phyloP scores from a whole-genome alignment of 2,329 filamentous ascomycete genomes.

The Xylariaceae sp. region DNA sequence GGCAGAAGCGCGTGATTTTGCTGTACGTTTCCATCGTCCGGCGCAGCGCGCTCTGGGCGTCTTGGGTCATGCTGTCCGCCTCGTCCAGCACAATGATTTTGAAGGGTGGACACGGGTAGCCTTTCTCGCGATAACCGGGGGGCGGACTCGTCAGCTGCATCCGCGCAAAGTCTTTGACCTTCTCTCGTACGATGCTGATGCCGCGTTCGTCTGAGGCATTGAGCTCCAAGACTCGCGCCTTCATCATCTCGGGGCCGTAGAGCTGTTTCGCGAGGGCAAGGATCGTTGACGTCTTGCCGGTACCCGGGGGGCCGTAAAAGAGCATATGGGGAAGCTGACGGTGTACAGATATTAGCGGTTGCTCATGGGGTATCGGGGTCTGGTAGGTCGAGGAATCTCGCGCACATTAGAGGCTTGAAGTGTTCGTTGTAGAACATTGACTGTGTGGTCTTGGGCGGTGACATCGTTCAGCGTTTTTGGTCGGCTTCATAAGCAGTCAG shows the following conservation, averaged over 20 bases:
- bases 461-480: slow-evolving; percentile 94
- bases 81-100: slow-evolving; percentile 99
- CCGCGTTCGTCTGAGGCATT: slow-evolving; percentile 99
- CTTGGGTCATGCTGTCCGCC: slow-evolving; percentile 98
- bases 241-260: slow-evolving; percentile 91
- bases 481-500: slow-evolving; percentile 53
- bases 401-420: slow-evolving; percentile 85
- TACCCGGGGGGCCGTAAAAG: slow-evolving; percentile 96
- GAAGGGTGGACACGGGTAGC: slow-evolving; percentile 93
- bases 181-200: slow-evolving; percentile 93
- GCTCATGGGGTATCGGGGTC: no score
- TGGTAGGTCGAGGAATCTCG: neutral
- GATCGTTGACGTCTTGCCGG: slow-evolving; percentile 96
- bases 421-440: slow-evolving; percentile 85
- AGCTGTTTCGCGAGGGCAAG: slow-evolving; percentile 96
- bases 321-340: slow-evolving; percentile 90
- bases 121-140: slow-evolving; percentile 55
- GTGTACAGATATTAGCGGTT: slow-evolving; percentile 1
- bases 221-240: slow-evolving; percentile 92
- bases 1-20: slow-evolving; percentile 92
- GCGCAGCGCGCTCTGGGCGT: slow-evolving; percentile 87
- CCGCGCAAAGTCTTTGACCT: slow-evolving; percentile 96
- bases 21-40: slow-evolving; percentile 98
- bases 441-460: slow-evolving; percentile 94
- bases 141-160: slow-evolving; percentile 87